Evolutionary conservation across 2,329 filamentous ascomycete genomes (phyloP), one percentile per base, ranked within the genome.

Genomic region (Fusarium albidum): DNA sequence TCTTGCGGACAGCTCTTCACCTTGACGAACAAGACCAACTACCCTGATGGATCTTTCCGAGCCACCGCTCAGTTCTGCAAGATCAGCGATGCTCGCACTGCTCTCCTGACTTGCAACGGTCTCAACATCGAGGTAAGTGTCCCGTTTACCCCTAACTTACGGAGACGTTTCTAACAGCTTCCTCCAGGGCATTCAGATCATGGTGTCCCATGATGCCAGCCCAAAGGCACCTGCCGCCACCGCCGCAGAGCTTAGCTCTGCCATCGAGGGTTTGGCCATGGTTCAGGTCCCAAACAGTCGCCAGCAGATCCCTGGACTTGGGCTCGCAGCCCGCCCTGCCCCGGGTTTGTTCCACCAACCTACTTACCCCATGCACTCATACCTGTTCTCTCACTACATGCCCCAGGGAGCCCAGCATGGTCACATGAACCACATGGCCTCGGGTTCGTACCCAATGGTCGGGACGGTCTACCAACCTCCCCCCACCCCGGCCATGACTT

Each of bases 51-150:
- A 8, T 64, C 77, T 6, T 75, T 82, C 57, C 75, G 73, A 46
- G 79, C 80, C 8, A 68, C 83, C 39, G 77, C 78, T 3, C 83
- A 86, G 61, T 86, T 80, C 51, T 78, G 77, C 45, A 81, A 85
- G 54, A 71, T 75, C 17, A 73, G 76, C 3, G 68, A 76, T 44
- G 79, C 80, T 9, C 38, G 75, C 13, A 63, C 64, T 5, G 77
- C 79, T 6, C 70, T 78, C 4, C 65, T 72, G 8, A 72, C 71
- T 49, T 74, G 77, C 37, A 62, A 60, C 17, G 54, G 61, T 7
- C 40, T 64, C 5, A 61, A 59, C 9, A 33, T 57, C 0, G 64
- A 72, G 48, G 72, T 73, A 54, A 61, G 66, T 52, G 21, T 21
- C 21, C 21, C 7, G 21, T 21, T 21, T 21, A 4, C 21, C 21